A percentile compares a stretch with the other conserved stretches of the same genome.
These are phyloP conservation scores for Millerozyma miso DNA, from an alignment of 805 yeast species.

Conservation along the genomic window DNA sequence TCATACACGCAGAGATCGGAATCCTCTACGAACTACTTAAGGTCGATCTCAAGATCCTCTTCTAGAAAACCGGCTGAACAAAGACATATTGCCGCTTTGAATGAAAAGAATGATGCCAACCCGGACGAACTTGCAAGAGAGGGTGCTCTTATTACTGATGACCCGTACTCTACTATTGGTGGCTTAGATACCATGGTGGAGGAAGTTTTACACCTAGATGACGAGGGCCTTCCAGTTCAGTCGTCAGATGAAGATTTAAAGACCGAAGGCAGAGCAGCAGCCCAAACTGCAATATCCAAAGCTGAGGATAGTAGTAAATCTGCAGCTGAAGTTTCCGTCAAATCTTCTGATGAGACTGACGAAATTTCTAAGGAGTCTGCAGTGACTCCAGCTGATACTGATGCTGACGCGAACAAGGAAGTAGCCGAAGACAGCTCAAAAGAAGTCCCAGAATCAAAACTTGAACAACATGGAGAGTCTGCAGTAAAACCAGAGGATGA, in stretches of 20 bases:
- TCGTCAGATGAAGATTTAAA: neutral
- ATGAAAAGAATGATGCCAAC: conserved; percentile 29
- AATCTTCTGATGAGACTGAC: neutral
- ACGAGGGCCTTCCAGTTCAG: neutral
- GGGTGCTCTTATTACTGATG: conserved; percentile 54
- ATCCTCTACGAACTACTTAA: conserved; percentile 52
- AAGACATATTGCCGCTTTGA: conserved; percentile 4
- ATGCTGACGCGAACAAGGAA: neutral
- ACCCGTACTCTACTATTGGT: conserved; percentile 44
- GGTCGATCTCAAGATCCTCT: conserved; percentile 64
- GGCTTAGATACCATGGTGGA: conserved; percentile 48
- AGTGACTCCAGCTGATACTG: neutral
- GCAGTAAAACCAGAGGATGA: conserved; percentile 1
- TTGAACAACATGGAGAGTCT: too few relatives aligned
- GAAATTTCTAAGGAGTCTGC: neutral
- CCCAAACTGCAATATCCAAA: neutral
- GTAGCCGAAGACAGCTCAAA: neutral
- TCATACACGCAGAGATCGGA: conserved; percentile 26
- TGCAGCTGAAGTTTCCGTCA: too few relatives aligned
- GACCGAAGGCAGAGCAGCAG: neutral
- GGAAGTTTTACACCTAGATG: conserved; percentile 31
- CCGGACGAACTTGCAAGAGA: conserved; percentile 44
- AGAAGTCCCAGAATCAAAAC: neutral
- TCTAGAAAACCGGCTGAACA: conserved; percentile 38
- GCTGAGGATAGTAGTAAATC: neutral